A percentile compares a stretch with the other conserved stretches of the same genome.
Evolutionary conservation across 2,329 filamentous ascomycete species (phyloP).

Genomic region (Pseudogymnoascus sp.): DNA sequence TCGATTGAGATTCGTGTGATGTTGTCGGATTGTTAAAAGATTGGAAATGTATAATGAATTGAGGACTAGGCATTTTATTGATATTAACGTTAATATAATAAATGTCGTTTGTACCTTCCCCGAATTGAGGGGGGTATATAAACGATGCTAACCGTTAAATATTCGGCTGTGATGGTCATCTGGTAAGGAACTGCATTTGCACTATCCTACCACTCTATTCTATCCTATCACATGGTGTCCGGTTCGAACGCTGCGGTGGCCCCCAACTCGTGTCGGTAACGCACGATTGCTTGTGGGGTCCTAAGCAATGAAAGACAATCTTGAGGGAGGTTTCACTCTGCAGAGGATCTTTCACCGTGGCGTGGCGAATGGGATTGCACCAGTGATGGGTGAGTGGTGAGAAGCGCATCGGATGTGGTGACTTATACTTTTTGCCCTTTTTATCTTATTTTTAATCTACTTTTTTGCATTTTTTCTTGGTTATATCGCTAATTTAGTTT

Average conservation of each 20-base stretch:
- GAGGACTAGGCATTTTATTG: no score
- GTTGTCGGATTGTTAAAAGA: background rate
- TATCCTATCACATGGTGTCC: slow-evolving; percentile 42
- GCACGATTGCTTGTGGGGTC: slow-evolving; percentile 52
- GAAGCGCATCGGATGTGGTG: slow-evolving; percentile 9
- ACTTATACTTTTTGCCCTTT: slow-evolving; percentile 7
- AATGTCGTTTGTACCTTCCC: background rate
- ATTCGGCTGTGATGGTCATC: slow-evolving; percentile 55
- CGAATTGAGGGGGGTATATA: slow-evolving; percentile 10
- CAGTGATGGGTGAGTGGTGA: slow-evolving; percentile 34
- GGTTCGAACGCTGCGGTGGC: slow-evolving; percentile 60
- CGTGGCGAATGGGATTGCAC: slow-evolving; percentile 61
- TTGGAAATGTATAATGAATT: background rate
- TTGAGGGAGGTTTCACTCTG: slow-evolving; percentile 67
- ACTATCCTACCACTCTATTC: slow-evolving; percentile 46
- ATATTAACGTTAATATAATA: background rate
- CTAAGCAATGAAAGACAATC: slow-evolving; percentile 61
- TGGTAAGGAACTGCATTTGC: slow-evolving; percentile 40
- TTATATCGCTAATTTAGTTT: background rate
- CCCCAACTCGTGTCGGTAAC: slow-evolving; percentile 59
- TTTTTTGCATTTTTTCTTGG: background rate
- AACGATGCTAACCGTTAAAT: slow-evolving; percentile 15
- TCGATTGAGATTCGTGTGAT: no score
- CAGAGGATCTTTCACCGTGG: slow-evolving; percentile 63
- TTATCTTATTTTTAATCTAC: background rate